Evolutionary conservation across 768 basidiomycete genomes (phyloP), one percentile per base, ranked within the genome.

Genomic region (Strobilomyces dryophilus): DNA sequence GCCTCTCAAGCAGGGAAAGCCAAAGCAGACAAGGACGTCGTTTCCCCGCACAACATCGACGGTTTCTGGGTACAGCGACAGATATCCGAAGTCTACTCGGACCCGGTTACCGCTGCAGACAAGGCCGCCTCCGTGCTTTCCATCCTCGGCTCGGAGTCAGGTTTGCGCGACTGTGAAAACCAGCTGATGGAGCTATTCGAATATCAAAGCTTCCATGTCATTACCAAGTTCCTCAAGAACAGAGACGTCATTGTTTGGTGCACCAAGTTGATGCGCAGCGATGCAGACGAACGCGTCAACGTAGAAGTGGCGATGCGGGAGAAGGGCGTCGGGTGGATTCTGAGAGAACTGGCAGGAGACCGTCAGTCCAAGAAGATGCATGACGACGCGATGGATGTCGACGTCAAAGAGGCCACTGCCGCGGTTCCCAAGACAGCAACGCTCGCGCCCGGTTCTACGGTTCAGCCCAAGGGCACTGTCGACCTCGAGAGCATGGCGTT

Each of bases 51-150:
- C 56, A 79, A 85, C 47, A 85, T 99, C 63, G 95, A 99, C 68
- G 95, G 83, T 26, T 98, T 98, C 83, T 99, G 95, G 95, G 92
- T 99, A 0, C 97, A 99, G 65, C 87, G 95, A 1, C 89, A 95
- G 54, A 85, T 98, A 47, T 83, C 90, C 0, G 85, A 92, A 65
- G 79, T 93, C 14, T 98, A 97, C 64, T 81, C 95, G 5, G 97
- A 99, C 66, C 91, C 97, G 2, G 87, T 93, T 62, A 97, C 92
- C 15, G 90, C 94, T 3, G 87, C 93, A 52, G 89, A 92, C 71
- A 95, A 98, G 63, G 90, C 97, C 0, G 74, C 87, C 1, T 73
- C 85, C 10, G 93, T 95, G 1, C 83, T 98, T 49, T 80, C 81
- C 49, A 83, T 92, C 63, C 87, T 97, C 45, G 83, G 84, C 21